Conservation (phyloP, 164 flowering plant genomes). For the Nymphaea thermarum region DNA sequence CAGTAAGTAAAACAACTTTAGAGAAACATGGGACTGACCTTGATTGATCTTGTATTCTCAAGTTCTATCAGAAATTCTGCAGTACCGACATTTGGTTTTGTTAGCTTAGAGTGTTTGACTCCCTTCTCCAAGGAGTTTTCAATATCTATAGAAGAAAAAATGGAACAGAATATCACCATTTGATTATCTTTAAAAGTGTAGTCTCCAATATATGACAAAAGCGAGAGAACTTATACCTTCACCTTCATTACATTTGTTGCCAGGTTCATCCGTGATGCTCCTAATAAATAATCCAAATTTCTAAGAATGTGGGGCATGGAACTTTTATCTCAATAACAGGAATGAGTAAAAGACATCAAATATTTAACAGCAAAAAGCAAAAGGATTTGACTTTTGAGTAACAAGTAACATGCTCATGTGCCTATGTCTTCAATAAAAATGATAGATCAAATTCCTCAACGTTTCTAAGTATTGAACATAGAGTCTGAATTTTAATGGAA, state of each 20-base stretch:
- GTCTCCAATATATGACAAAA: neutral
- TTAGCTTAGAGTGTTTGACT: slow-evolving; percentile 1
- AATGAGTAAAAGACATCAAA: no score
- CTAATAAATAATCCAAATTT: neutral
- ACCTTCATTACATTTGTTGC: slow-evolving; percentile 1
- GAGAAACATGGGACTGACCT: slow-evolving; percentile 25
- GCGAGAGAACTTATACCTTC: slow-evolving; percentile 7
- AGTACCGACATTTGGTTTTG: slow-evolving; percentile 48
- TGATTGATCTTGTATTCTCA: slow-evolving; percentile 68
- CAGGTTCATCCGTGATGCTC: neutral
- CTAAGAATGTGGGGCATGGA: no score
- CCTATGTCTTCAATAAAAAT: neutral
- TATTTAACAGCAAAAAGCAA: neutral
- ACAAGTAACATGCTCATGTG: neutral
- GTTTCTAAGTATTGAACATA: neutral
- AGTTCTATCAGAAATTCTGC: slow-evolving; percentile 58
- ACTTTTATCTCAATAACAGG: no score
- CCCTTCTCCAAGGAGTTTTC: slow-evolving; percentile 18
- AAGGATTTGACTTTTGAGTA: neutral
- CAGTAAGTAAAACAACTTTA: no score
- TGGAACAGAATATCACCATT: neutral
- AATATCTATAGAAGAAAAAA: neutral
- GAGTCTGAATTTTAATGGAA: neutral
- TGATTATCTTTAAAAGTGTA: neutral
- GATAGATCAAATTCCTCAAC: neutral